Base-by-base conservation (phyloP, 2,329 filamentous ascomycete species). In the Apiospora arundinis region DNA sequence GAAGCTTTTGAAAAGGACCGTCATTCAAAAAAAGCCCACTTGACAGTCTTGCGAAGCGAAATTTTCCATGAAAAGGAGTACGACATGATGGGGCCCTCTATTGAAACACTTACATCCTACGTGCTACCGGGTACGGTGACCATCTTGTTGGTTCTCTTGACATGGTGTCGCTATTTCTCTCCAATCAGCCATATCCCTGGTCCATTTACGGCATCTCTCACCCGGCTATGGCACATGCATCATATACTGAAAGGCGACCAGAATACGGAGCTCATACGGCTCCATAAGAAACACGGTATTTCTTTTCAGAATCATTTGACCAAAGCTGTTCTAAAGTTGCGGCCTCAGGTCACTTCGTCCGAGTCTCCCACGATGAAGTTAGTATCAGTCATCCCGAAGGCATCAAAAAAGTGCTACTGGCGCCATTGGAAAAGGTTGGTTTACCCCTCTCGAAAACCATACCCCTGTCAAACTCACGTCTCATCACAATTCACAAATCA, bases 211-310 rank as follows among this genome's bases (percentile, higher is more conserved):
- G 70, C 70, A 21, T 69, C 71, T 2, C 49, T 72, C 67, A 73
- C 72, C 18, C 69, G 72, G 12, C 69, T 73, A 2, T 73, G 70
- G 69, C 71, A 73, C 45, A 63, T 73, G 16, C 16, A 42, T 1
- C 49, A 69, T 28, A 72, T 73, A 16, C 49, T 71, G 32, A 68
- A 49, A 7, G 72, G 72, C n/a, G 67, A 71, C 21, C 70, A 73
- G 25, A 72, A 72, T 45, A 28, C 69, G 4, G 40, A 52, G 12
- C 37, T 70, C 14, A 63, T 71, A 11, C 44, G 56, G 4, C 69
- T 73, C 32, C 70, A 73, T 49, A 56, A 72, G 16, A 71, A 71
- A 70, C 60, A 73, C 28, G 70, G 23, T 52, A 52, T 16, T 70
- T 5, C 37, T 6, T n/a, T 21, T 32, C 25, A 46, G 6, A 40